Conservation (phyloP, 192 early-diverging fungal species). For the Gaertneriomyces semiglobifer region DNA sequence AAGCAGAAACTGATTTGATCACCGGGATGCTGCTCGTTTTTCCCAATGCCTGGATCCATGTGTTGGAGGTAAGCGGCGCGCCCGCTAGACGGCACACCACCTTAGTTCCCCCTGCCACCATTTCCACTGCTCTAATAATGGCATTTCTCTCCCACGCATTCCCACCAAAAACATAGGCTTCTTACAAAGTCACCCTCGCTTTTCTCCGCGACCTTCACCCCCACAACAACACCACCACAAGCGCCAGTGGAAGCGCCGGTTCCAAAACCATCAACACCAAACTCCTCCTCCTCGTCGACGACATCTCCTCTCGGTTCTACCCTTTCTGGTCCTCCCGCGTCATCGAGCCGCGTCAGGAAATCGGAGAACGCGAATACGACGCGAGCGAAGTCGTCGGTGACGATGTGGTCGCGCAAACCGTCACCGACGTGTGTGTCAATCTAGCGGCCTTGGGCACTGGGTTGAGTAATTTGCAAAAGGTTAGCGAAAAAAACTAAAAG, state of each 20-base stretch:
- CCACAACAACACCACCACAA: neutral
- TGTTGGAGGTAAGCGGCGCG: conserved; percentile 34
- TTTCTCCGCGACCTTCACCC: conserved; percentile 38
- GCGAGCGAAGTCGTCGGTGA: conserved; percentile 15
- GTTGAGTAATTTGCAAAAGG: conserved; percentile 35
- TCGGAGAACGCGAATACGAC: conserved; percentile 28
- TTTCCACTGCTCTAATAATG: no score
- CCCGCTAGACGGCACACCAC: no score
- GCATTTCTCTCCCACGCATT: neutral
- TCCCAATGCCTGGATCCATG: conserved; percentile 37
- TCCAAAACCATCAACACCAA: conserved; percentile 11
- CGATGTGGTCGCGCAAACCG: conserved; percentile 4
- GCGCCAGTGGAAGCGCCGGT: no score
- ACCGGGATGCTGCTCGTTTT: conserved; percentile 49
- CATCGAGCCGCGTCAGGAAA: conserved; percentile 24
- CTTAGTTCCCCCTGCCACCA: no score
- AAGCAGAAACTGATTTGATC: conserved; percentile 50
- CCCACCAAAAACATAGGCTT: conserved; percentile 19
- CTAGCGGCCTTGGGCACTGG: conserved; percentile 23
- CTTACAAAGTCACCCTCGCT: conserved; percentile 33
- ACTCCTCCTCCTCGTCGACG: conserved; percentile 35
- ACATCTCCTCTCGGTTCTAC: conserved; percentile 33
- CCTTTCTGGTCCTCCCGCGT: conserved; percentile 47
- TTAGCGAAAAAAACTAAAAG: neutral
- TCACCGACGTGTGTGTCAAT: conserved; percentile 31